Conservation (phyloP, 208 protist genomes). For the Kentomonas sorsogonicus region DNA sequence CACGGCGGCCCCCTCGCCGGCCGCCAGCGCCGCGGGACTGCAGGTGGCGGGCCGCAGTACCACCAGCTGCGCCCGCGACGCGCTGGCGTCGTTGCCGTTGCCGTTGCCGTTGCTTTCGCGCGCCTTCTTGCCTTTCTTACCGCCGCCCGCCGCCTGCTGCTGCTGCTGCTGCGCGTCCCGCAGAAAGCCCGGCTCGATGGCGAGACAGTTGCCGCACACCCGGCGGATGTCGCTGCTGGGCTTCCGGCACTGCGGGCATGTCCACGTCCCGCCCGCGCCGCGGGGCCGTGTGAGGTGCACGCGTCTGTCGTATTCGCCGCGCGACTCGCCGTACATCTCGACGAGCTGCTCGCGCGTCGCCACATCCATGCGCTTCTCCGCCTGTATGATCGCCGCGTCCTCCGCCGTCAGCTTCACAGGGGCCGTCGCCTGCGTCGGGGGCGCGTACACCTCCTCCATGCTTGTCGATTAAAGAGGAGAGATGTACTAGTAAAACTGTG, state of each 20-base stretch:
- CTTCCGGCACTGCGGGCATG: slow-evolving; percentile 26
- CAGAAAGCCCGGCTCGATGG: slow-evolving; percentile 21
- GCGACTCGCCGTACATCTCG: slow-evolving; percentile 31
- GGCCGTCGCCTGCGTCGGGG: too few relatives aligned
- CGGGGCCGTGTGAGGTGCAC: slow-evolving; percentile 26
- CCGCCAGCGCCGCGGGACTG: slow-evolving; percentile 18
- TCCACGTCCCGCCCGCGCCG: slow-evolving; percentile 16
- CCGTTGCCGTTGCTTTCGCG: background rate
- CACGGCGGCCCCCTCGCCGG: too few relatives aligned
- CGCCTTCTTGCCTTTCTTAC: background rate
- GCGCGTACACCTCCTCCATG: too few relatives aligned
- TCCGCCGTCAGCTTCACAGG: slow-evolving; percentile 36
- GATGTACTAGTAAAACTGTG: background rate
- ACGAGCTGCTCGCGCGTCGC: slow-evolving; percentile 32
- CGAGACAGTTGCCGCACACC: slow-evolving; percentile 45
- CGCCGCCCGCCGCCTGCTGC: background rate
- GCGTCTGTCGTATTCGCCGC: slow-evolving; percentile 9
- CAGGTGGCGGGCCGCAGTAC: background rate
- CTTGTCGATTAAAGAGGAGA: background rate
- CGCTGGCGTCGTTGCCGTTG: background rate
- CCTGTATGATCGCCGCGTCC: slow-evolving; percentile 27
- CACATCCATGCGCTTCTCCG: slow-evolving; percentile 43
- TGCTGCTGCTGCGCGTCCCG: background rate
- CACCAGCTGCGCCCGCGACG: background rate
- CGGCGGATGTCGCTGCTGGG: slow-evolving; percentile 36